phyloP scores from a whole-genome alignment of 768 basidiomycete species.

The Amanita thiersii region DNA sequence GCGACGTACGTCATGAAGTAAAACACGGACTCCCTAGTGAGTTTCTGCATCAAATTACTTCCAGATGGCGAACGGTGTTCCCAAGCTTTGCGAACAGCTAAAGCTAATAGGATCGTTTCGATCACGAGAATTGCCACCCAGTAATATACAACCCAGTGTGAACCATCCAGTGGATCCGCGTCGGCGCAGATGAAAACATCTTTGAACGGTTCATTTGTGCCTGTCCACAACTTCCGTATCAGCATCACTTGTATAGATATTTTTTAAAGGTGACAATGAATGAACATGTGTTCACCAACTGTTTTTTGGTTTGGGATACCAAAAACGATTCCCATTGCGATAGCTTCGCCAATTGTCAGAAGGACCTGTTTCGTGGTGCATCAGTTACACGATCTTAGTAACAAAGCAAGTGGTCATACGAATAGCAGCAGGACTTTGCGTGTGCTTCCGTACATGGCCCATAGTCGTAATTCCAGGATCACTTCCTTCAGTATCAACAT shows the following conservation, averaged over 20 bases:
- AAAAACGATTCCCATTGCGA: conserved; percentile 20
- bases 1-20: conserved; percentile 24
- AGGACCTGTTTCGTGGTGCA: conserved; percentile 8
- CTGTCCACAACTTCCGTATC: too few species aligned
- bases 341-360: conserved; percentile 17
- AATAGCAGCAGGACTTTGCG: conserved; percentile 15
- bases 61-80: conserved; percentile 14
- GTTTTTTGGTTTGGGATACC: conserved; percentile 17
- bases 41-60: conserved; percentile 18
- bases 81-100: conserved; percentile 24
- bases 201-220: conserved; percentile 21
- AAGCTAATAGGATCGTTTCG: conserved; percentile 20
- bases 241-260: neutral
- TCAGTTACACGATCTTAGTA: conserved; percentile 1
- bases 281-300: conserved; percentile 16
- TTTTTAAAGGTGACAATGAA: neutral
- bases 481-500: too few species aligned
- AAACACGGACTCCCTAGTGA: conserved; percentile 21
- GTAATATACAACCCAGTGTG: conserved; percentile 24
- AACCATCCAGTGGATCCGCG: conserved; percentile 19
- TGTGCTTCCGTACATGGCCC: conserved; percentile 22
- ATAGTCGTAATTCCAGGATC: conserved; percentile 24
- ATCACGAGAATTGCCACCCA: conserved; percentile 20
- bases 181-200: conserved; percentile 27
- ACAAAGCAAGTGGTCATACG: neutral